phyloP scores from a whole-genome alignment of 2,329 filamentous ascomycete species.

The Elsinoe ampelina region DNA sequence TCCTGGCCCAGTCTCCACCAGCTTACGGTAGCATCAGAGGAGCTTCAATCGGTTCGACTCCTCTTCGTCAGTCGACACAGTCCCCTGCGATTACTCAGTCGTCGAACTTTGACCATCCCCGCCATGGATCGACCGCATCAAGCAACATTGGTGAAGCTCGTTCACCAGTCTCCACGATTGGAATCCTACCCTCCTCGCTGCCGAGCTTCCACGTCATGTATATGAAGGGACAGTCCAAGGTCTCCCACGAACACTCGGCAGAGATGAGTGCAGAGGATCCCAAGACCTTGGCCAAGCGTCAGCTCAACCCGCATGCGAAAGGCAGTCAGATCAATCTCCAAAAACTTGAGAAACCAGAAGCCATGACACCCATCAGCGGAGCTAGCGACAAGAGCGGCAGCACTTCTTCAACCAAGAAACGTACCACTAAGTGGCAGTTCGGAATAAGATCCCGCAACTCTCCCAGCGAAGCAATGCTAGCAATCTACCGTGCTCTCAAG shows the following conservation, averaged over 20 bases:
- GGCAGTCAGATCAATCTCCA: conserved; percentile 23
- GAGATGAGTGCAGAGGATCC: background rate
- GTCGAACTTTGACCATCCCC: conserved; percentile 29
- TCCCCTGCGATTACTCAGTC: conserved; percentile 16
- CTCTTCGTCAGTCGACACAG: conserved; percentile 25
- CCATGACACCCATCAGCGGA: conserved; percentile 44
- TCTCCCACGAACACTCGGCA: background rate
- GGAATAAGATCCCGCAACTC: conserved; percentile 91
- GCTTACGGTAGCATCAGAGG: conserved; percentile 31
- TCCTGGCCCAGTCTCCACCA: conserved; percentile 48
- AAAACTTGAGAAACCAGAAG: conserved; percentile 39
- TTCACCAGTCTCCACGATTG: conserved; percentile 63
- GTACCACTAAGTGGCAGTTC: conserved; percentile 92
- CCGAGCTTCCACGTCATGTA: conserved; percentile 85
- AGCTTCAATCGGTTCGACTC: conserved; percentile 20
- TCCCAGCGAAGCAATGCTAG: conserved; percentile 86
- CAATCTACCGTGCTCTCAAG: conserved; percentile 83
- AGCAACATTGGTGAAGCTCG: conserved; percentile 30
- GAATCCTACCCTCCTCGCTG: conserved; percentile 82
- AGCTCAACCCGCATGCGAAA: conserved; percentile 78
- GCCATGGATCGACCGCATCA: conserved; percentile 37
- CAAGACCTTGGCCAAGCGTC: conserved; percentile 39
- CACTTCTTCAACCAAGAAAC: conserved; percentile 44
- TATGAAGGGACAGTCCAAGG: conserved; percentile 56
- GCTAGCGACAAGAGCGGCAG: conserved; percentile 38